A percentile compares a stretch with the other conserved stretches of the same genome.
These are phyloP conservation scores for Collybiopsis luxurians DNA, from an alignment of 768 basidiomycete species.

Conservation along the genomic window DNA sequence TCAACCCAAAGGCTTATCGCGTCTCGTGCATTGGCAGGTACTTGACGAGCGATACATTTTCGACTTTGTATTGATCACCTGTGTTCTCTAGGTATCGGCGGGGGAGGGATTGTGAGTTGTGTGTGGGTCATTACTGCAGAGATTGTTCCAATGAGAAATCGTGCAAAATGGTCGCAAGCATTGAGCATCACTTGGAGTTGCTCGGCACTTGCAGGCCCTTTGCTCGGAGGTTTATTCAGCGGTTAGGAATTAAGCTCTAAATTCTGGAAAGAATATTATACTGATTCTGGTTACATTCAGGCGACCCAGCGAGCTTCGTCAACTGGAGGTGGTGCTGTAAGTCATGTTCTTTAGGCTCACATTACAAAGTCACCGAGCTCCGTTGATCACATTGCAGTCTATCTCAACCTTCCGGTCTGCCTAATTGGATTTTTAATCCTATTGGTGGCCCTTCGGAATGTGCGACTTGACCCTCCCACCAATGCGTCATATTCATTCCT, in stretches of 20 bases:
- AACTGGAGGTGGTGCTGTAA: slow-evolving; percentile 88
- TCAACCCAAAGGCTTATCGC: slow-evolving; percentile 60
- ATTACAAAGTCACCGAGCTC: slow-evolving; percentile 10
- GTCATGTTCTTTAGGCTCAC: slow-evolving; percentile 25
- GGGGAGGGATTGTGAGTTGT: slow-evolving; percentile 80
- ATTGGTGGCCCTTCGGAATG: slow-evolving; percentile 54
- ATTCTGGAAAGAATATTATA: background rate
- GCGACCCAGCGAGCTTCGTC: slow-evolving; percentile 32
- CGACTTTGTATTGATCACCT: background rate
- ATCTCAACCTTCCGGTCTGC: slow-evolving; percentile 79
- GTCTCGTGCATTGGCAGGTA: slow-evolving; percentile 62
- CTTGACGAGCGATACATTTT: background rate
- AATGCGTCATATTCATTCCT: slow-evolving; percentile 48
- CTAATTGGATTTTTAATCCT: slow-evolving; percentile 57
- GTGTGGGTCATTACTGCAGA: slow-evolving; percentile 89
- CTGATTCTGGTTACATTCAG: slow-evolving; percentile 19
- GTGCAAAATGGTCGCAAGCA: slow-evolving; percentile 84
- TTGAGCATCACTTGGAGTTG: slow-evolving; percentile 85
- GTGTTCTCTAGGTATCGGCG: slow-evolving; percentile 47
- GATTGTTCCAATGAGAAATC: slow-evolving; percentile 65
- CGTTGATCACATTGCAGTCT: slow-evolving; percentile 50
- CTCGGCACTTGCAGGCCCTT: slow-evolving; percentile 79
- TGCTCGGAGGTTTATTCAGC: slow-evolving; percentile 83
- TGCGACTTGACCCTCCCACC: slow-evolving; percentile 42
- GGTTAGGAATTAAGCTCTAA: slow-evolving; percentile 37